These are phyloP conservation scores for Termitomyces bulborhizus DNA, from an alignment of 768 basidiomycete genomes.

Conservation along the genomic window DNA sequence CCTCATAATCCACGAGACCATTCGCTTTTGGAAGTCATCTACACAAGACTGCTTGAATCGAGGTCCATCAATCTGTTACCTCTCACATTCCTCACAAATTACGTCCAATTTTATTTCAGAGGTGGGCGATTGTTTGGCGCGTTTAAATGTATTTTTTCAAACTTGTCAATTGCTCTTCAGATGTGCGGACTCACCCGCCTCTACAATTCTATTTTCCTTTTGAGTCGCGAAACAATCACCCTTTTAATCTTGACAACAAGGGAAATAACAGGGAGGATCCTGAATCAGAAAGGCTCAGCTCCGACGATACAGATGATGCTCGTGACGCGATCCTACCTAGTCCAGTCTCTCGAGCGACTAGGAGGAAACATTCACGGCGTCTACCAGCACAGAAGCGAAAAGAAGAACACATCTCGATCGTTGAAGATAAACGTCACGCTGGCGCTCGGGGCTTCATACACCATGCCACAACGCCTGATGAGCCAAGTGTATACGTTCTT, in stretches of 20 bases:
- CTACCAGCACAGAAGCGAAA: constrained; percentile 14
- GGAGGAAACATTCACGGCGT: constrained; percentile 13
- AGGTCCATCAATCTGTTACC: constrained; percentile 66
- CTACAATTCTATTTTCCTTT: constrained; percentile 54
- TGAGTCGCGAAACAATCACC: constrained; percentile 15
- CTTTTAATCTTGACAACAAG: neutral
- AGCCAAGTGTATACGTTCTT: constrained; percentile 32
- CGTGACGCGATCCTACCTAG: constrained; percentile 27
- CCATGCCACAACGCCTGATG: constrained; percentile 38
- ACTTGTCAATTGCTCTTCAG: constrained; percentile 23
- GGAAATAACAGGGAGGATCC: neutral
- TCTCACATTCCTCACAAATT: constrained; percentile 52
- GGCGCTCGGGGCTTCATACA: constrained; percentile 29
- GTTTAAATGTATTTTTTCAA: neutral
- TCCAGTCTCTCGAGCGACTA: constrained; percentile 18
- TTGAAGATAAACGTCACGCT: constrained; percentile 27
- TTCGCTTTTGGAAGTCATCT: constrained; percentile 54
- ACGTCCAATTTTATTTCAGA: constrained; percentile 54
- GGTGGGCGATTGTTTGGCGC: constrained; percentile 30
- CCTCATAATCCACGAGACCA: constrained; percentile 64
- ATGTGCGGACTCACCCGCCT: constrained; percentile 62
- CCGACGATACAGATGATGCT: constrained; percentile 31
- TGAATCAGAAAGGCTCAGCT: constrained; percentile 14
- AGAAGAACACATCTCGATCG: constrained; percentile 11
- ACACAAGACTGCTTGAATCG: constrained; percentile 60